Percentiles rank a stretch among this genome's conserved stretches.
These are phyloP conservation scores for Pseudonitzschia pungens DNA, from an alignment of 108 stramenopile genomes.

Conservation along the genomic window DNA sequence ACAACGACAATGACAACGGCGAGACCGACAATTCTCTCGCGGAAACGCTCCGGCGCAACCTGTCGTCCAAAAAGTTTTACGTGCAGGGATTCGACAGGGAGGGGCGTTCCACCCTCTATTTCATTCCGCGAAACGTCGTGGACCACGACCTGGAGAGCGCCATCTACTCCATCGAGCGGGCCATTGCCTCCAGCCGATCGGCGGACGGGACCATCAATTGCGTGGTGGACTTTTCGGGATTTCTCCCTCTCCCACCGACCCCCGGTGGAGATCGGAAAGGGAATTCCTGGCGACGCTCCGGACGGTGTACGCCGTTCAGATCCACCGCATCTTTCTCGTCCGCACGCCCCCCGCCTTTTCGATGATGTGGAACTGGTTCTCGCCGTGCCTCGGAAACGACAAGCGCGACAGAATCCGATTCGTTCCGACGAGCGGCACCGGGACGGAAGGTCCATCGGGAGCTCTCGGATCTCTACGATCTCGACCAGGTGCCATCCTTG, in stretches of 20 bases:
- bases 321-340: conserved; percentile 40
- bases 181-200: conserved; percentile 41
- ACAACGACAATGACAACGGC: neutral
- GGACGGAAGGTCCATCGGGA: conserved; percentile 9
- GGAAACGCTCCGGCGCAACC: conserved; percentile 5
- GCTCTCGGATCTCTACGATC: conserved; percentile 24
- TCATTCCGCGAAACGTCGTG: conserved; percentile 34
- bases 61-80: conserved; percentile 31
- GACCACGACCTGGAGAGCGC: conserved; percentile 33
- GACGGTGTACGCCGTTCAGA: conserved; percentile 40
- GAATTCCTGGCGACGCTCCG: conserved; percentile 37
- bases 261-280: conserved; percentile 32
- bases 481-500: conserved; percentile 33
- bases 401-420: conserved; percentile 39
- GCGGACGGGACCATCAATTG: conserved; percentile 38
- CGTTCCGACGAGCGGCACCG: neutral
- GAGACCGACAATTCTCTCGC: neutral
- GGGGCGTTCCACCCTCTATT: conserved; percentile 43
- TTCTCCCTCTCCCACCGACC: conserved; percentile 36
- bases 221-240: conserved; percentile 44
- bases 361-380: conserved; percentile 39
- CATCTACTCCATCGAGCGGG: conserved; percentile 47
- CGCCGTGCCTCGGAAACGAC: conserved; percentile 34
- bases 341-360: conserved; percentile 38
- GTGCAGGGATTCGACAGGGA: conserved; percentile 45